These are phyloP conservation scores for Leccinellum albellum DNA, from an alignment of 768 basidiomycete genomes.

Conservation along the genomic window DNA sequence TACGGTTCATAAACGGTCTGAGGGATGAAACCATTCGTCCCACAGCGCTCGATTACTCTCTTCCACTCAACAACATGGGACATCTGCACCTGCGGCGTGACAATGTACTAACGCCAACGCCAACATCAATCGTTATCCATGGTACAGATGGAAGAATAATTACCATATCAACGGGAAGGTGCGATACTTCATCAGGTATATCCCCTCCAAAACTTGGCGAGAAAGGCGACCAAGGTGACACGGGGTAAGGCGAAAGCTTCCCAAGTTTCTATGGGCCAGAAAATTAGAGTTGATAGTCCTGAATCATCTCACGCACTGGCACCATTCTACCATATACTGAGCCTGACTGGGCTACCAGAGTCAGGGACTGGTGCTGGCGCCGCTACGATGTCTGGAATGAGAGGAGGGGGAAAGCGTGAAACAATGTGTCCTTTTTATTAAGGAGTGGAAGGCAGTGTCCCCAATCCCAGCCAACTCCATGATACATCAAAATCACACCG, in stretches of 20 bases:
- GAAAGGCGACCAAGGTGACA: conserved; percentile 10
- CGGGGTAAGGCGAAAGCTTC: conserved; percentile 5
- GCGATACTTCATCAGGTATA: neutral
- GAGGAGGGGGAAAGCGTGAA: too few relatives aligned
- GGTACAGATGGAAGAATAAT: neutral
- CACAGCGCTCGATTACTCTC: conserved; percentile 13
- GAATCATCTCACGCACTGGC: neutral
- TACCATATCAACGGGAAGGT: conserved; percentile 11
- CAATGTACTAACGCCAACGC: conserved; percentile 19
- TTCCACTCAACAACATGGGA: conserved; percentile 30
- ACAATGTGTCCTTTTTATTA: too few relatives aligned
- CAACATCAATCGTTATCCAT: neutral
- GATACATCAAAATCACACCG: too few relatives aligned
- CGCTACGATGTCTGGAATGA: too few relatives aligned
- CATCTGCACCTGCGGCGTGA: conserved; percentile 17
- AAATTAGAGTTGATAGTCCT: neutral
- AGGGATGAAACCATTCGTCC: conserved; percentile 54
- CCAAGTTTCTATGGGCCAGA: conserved; percentile 9
- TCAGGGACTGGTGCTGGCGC: too few relatives aligned
- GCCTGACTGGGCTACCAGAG: conserved; percentile 12
- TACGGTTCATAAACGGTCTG: conserved; percentile 73
- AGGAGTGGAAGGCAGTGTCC: too few relatives aligned
- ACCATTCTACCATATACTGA: neutral
- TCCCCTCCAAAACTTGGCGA: conserved; percentile 3
- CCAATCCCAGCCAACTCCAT: too few relatives aligned